Conservation (phyloP, 306 rosid genomes). For the Pyrus bretschneideri region DNA sequence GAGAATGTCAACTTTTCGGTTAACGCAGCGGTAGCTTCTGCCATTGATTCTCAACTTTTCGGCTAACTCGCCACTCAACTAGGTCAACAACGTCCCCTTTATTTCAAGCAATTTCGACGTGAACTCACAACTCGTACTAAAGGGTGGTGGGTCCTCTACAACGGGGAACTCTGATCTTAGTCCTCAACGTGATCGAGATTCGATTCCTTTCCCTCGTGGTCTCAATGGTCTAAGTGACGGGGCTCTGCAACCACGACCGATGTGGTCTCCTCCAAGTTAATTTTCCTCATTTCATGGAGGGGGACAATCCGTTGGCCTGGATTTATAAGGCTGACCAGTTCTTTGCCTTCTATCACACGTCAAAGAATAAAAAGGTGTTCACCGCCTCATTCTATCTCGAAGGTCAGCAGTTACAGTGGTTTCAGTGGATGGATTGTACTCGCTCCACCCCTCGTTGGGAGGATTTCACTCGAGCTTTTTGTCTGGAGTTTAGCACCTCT, state of each 20-base stretch:
- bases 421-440: neutral
- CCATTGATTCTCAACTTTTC: too few relatives aligned
- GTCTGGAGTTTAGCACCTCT: neutral
- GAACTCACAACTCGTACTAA: too few relatives aligned
- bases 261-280: fast-evolving
- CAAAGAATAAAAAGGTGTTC: neutral
- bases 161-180: too few relatives aligned
- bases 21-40: fast-evolving
- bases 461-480: neutral
- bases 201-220: too few relatives aligned
- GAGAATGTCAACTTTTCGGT: too few relatives aligned
- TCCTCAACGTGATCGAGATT: fast-evolving
- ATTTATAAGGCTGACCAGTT: neutral
- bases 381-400: neutral
- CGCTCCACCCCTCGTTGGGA: fast-evolving
- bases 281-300: neutral
- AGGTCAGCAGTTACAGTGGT: too few relatives aligned
- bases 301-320: too few relatives aligned
- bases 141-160: too few relatives aligned
- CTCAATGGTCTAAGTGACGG: too few relatives aligned
- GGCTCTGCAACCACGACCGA: fast-evolving
- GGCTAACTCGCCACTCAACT: too few relatives aligned
- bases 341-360: neutral
- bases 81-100: too few relatives aligned
- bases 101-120: too few relatives aligned